These are phyloP conservation scores for Amanita exitialis DNA, from an alignment of 768 basidiomycete genomes.

Conservation along the genomic window DNA sequence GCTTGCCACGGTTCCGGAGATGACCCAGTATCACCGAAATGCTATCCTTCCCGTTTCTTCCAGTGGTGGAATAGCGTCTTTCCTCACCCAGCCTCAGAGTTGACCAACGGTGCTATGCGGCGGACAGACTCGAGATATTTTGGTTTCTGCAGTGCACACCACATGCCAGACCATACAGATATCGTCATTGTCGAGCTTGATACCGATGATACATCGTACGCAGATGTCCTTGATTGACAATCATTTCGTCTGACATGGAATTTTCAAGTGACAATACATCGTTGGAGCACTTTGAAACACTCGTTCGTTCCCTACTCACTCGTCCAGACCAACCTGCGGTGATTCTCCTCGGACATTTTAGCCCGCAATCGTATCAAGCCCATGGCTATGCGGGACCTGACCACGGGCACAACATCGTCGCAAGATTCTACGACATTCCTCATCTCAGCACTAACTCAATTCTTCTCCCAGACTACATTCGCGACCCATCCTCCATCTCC, in stretches of 20 bases:
- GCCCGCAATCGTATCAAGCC: conserved; percentile 68
- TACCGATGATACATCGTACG: conserved; percentile 79
- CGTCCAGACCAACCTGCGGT: conserved; percentile 90
- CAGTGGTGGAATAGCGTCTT: conserved; percentile 98
- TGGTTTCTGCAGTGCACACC: conserved; percentile 87
- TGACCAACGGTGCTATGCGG: conserved; percentile 95
- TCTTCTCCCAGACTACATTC: conserved; percentile 76
- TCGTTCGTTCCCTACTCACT: conserved; percentile 85
- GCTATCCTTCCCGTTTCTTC: conserved; percentile 95
- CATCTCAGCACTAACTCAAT: conserved; percentile 83
- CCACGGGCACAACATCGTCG: conserved; percentile 80
- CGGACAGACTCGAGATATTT: conserved; percentile 92
- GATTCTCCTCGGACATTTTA: conserved; percentile 91
- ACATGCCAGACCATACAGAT: conserved; percentile 90
- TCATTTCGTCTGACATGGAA: background rate
- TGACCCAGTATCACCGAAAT: conserved; percentile 71
- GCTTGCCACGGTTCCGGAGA: conserved; percentile 92
- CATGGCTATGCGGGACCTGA: conserved; percentile 88
- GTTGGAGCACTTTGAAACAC: conserved; percentile 83
- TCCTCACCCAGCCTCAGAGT: conserved; percentile 93
- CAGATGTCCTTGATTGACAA: conserved; percentile 10
- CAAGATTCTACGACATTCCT: conserved; percentile 96
- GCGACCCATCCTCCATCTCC: conserved; percentile 49
- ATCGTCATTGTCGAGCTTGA: conserved; percentile 95
- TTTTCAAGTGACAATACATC: conserved; percentile 50